A percentile compares a stretch with the other conserved stretches of the same genome.
These are phyloP conservation scores for Phragmites australis DNA, from an alignment of 176 grass and related monocot species.

Conservation along the genomic window DNA sequence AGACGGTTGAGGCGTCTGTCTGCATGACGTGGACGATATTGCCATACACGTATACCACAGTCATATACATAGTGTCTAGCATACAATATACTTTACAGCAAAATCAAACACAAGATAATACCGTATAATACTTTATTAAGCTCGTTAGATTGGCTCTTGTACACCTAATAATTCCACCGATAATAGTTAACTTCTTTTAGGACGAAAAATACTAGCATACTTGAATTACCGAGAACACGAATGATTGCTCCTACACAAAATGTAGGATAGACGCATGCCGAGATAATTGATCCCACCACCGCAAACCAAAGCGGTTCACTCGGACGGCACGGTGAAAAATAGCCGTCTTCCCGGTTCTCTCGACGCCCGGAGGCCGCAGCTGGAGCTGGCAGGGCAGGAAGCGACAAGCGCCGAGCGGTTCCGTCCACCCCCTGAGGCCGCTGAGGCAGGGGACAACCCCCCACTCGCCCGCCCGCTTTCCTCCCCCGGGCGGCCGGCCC, in stretches of 20 bases:
- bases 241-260: not conserved
- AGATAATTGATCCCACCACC: not conserved
- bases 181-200: too few relatives aligned
- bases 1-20: accelerated
- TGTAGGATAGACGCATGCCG: not conserved
- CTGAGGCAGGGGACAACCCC: too few relatives aligned
- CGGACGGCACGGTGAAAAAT: not conserved
- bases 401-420: constrained; percentile 37
- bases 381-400: constrained; percentile 23
- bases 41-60: not conserved
- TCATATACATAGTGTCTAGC: too few relatives aligned
- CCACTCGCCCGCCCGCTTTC: not conserved
- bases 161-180: too few relatives aligned
- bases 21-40: too few relatives aligned
- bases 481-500: not conserved
- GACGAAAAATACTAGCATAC: too few relatives aligned
- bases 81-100: too few relatives aligned
- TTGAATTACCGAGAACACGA: too few relatives aligned
- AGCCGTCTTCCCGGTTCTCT: not conserved
- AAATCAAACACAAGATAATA: too few relatives aligned
- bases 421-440: too few relatives aligned
- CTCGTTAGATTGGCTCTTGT: too few relatives aligned
- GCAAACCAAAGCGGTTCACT: not conserved
- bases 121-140: too few relatives aligned
- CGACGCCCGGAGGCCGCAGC: constrained; percentile 8